These are phyloP conservation scores for Mucor lusitanicus DNA, from an alignment of 371 early-diverging fungal genomes.

Conservation along the genomic window DNA sequence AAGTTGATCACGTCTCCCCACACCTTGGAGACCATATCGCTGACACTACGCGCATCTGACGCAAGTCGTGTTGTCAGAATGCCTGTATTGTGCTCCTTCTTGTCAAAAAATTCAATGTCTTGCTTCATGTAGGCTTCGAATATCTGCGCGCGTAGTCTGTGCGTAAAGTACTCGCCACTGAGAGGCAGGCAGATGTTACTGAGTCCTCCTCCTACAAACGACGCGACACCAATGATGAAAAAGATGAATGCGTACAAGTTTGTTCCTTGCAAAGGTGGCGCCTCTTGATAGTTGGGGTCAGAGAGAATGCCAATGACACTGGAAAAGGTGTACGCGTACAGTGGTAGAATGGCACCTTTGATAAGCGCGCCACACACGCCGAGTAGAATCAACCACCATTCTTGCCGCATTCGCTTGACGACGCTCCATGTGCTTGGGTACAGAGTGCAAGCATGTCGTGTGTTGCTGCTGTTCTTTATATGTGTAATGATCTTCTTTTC, in stretches of 20 bases:
- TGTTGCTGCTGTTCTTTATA: conserved; percentile 16
- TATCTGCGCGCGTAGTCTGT: conserved; percentile 50
- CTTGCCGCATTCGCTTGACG: conserved; percentile 30
- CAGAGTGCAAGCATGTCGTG: conserved; percentile 1
- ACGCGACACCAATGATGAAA: conserved; percentile 58
- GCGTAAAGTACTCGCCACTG: conserved; percentile 56
- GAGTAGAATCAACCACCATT: conserved; percentile 34
- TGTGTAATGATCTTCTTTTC: conserved; percentile 14
- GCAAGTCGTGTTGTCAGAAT: conserved; percentile 77
- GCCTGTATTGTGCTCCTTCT: conserved; percentile 75
- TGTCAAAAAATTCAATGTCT: conserved; percentile 86
- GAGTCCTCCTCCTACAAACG: conserved; percentile 38
- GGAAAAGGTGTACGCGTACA: conserved; percentile 46
- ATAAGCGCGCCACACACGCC: conserved; percentile 49
- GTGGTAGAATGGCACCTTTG: conserved; percentile 59
- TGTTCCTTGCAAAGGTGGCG: conserved; percentile 47
- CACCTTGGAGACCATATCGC: conserved; percentile 64
- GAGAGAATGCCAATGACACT: conserved; percentile 17
- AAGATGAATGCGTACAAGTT: conserved; percentile 80
- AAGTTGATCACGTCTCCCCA: conserved; percentile 57
- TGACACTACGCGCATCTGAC: conserved; percentile 69
- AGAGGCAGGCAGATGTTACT: conserved; percentile 36
- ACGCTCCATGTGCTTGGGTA: conserved; percentile 34
- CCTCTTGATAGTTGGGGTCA: background rate
- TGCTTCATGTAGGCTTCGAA: conserved; percentile 68